Percentiles rank a stretch among this genome's conserved stretches.
Conservation (phyloP, 805 yeast species). For the Maudiozyma turicensis region DNA sequence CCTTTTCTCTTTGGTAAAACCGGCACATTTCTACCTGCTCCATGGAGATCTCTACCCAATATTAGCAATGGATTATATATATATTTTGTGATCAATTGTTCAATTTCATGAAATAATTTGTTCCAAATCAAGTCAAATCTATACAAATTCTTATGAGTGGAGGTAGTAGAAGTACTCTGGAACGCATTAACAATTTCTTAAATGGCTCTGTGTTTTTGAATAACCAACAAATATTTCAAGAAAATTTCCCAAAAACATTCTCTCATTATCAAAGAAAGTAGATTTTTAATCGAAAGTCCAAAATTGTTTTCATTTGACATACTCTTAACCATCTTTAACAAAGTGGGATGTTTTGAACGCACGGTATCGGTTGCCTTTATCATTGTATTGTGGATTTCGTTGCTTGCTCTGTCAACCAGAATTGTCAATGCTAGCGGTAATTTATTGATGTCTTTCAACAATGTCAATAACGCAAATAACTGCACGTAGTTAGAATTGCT, state of each 20-base stretch:
- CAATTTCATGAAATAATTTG: conserved; percentile 30
- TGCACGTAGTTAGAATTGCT: conserved; percentile 25
- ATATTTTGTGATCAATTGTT: conserved; percentile 15
- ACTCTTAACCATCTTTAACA: conserved; percentile 25
- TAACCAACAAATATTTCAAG: conserved; percentile 46
- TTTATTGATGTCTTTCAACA: conserved; percentile 51
- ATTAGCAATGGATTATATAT: conserved; percentile 12
- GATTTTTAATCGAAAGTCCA: conserved; percentile 36
- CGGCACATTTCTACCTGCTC: conserved; percentile 5
- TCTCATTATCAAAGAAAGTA: conserved; percentile 46
- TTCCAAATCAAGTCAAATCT: conserved; percentile 37
- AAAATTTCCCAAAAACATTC: conserved; percentile 69
- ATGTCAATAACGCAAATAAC: conserved; percentile 40
- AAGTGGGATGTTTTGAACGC: conserved; percentile 43
- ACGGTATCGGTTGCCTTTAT: conserved; percentile 56
- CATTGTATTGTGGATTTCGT: conserved; percentile 56
- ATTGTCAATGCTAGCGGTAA: conserved; percentile 49
- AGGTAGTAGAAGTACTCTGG: conserved; percentile 12
- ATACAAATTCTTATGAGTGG: conserved; percentile 20
- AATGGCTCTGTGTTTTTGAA: conserved; percentile 63
- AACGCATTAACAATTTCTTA: conserved; percentile 41
- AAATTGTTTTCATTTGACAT: conserved; percentile 18
- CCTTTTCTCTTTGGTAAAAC: conserved; percentile 9
- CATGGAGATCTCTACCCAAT: background rate
- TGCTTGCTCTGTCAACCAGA: conserved; percentile 43